These are phyloP conservation scores for Penicillium janthinellum DNA, from an alignment of 2,329 filamentous ascomycete genomes.

Conservation along the genomic window DNA sequence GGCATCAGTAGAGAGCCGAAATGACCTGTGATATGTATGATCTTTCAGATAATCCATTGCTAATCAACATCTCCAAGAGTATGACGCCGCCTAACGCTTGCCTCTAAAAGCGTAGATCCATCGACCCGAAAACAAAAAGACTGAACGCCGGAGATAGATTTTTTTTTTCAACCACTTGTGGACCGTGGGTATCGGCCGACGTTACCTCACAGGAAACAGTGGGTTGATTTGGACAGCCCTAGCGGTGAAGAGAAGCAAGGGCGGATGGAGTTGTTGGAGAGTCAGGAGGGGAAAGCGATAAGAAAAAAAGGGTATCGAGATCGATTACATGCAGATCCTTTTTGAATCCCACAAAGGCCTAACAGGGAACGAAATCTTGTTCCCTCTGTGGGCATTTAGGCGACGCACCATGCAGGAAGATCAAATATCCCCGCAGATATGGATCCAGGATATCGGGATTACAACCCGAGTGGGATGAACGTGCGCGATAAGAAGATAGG, in stretches of 20 bases:
- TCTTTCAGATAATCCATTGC: slow-evolving; percentile 18
- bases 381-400: slow-evolving; percentile 12
- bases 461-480: slow-evolving; percentile 17
- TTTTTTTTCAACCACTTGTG: slow-evolving; percentile 12
- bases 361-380: neutral
- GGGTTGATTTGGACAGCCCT: slow-evolving; percentile 11
- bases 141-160: slow-evolving; percentile 21
- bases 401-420: slow-evolving; percentile 18
- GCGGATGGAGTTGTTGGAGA: slow-evolving; percentile 11
- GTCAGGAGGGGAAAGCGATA: slow-evolving; percentile 14
- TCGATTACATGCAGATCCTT: slow-evolving; percentile 26
- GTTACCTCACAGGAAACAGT: slow-evolving; percentile 14
- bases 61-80: slow-evolving; percentile 18
- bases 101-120: slow-evolving; percentile 18
- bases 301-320: slow-evolving; percentile 33
- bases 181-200: slow-evolving; percentile 7
- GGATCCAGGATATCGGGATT: slow-evolving; percentile 15
- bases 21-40: neutral
- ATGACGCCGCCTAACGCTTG: slow-evolving; percentile 25
- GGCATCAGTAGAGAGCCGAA: neutral
- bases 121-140: slow-evolving; percentile 14
- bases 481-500: slow-evolving; percentile 12
- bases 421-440: slow-evolving; percentile 15
- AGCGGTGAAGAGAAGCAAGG: slow-evolving; percentile 27
- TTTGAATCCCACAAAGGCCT: slow-evolving; percentile 8